Percentiles rank a stretch among this genome's conserved stretches.
These are phyloP conservation scores for Botryobasidium botryosum DNA, from an alignment of 768 basidiomycete genomes.

Conservation along the genomic window DNA sequence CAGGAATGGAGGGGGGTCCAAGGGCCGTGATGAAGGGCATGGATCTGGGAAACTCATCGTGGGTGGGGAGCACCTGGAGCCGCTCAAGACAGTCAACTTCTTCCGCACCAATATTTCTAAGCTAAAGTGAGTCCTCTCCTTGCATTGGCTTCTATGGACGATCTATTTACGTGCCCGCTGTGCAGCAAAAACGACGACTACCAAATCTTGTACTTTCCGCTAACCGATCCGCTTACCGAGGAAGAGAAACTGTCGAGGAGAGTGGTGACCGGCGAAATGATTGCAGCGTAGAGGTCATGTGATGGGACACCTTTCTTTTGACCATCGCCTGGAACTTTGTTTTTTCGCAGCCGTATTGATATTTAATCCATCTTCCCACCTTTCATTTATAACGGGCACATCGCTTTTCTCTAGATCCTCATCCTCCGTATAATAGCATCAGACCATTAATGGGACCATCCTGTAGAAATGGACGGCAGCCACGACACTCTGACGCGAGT, in stretches of 20 bases:
- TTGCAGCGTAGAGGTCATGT: too few relatives aligned
- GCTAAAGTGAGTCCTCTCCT: constrained; percentile 26
- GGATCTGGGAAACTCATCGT: not conserved
- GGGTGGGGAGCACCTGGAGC: constrained; percentile 14
- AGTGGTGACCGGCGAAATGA: too few relatives aligned
- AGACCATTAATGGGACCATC: too few relatives aligned
- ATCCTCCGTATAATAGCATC: too few relatives aligned
- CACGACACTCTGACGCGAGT: too few relatives aligned
- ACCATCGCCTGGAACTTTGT: too few relatives aligned
- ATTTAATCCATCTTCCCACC: too few relatives aligned
- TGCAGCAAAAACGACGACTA: constrained; percentile 42
- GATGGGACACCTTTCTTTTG: too few relatives aligned
- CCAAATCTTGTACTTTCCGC: constrained; percentile 72
- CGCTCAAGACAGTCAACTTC: constrained; percentile 24
- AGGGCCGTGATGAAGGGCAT: not conserved
- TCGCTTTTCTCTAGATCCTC: too few relatives aligned
- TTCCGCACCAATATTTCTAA: constrained; percentile 32
- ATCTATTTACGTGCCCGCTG: constrained; percentile 14
- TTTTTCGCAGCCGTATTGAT: too few relatives aligned
- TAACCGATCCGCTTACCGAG: constrained; percentile 42
- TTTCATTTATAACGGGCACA: too few relatives aligned
- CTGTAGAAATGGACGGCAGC: too few relatives aligned
- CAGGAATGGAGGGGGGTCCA: not conserved
- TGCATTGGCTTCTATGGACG: constrained; percentile 11
- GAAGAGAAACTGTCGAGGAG: constrained; percentile 32